Evolutionary conservation across 108 stramenopile species (phyloP).

Genomic region (Pseudonitzschia pungens): DNA sequence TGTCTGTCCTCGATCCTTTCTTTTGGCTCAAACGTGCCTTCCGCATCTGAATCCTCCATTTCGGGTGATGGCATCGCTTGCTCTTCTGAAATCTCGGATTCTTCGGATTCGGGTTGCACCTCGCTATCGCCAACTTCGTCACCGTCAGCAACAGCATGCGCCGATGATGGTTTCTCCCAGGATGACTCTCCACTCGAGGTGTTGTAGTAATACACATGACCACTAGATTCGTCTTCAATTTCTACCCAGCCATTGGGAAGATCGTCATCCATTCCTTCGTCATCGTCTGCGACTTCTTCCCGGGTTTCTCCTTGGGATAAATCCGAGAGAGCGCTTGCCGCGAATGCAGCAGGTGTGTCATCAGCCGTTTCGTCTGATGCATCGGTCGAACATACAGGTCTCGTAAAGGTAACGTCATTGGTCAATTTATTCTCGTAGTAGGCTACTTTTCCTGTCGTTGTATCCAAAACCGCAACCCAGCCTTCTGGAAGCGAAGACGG

Average conservation of each 20-base stretch:
- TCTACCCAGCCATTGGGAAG: slow-evolving; percentile 70
- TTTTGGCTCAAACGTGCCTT: background rate
- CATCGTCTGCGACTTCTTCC: slow-evolving; percentile 6
- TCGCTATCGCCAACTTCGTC: background rate
- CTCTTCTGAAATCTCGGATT: slow-evolving; percentile 18
- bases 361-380: slow-evolving; percentile 14
- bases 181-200: slow-evolving; percentile 32
- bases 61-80: background rate
- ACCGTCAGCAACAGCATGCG: background rate
- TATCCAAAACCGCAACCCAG: slow-evolving; percentile 47
- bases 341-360: background rate
- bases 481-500: slow-evolving; percentile 33
- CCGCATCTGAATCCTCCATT: background rate
- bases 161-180: slow-evolving; percentile 51
- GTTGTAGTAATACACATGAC: slow-evolving; percentile 61
- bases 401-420: slow-evolving; percentile 11
- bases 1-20: background rate
- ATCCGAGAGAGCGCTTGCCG: background rate
- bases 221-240: slow-evolving; percentile 45
- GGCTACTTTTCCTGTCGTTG: slow-evolving; percentile 41
- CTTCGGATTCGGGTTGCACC: slow-evolving; percentile 33
- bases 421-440: slow-evolving; percentile 44
- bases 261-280: background rate
- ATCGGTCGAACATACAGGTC: slow-evolving; percentile 12
- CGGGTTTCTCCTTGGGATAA: background rate